Percentiles rank a stretch among this genome's conserved stretches.
Evolutionary conservation across 2,329 filamentous ascomycete genomes (phyloP).

Genomic region (Colletotrichum musae): DNA sequence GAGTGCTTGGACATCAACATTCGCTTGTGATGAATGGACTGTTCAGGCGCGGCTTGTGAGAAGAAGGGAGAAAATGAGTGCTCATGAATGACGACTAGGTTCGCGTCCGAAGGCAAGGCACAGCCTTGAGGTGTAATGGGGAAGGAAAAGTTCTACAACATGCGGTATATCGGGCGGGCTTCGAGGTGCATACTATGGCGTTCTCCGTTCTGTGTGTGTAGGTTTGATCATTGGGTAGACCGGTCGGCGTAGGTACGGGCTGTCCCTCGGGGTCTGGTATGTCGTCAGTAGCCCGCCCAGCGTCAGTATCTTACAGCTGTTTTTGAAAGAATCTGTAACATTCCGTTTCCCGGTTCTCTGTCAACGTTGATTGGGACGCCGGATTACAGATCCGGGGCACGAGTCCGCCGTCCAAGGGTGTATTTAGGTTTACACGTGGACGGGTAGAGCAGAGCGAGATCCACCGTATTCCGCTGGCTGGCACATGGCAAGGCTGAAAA

Average conservation of each 20-base stretch:
- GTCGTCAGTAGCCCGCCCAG: background rate
- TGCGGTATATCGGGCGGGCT: constrained; percentile 16
- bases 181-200: constrained; percentile 29
- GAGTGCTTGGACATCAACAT: constrained; percentile 93
- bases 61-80: background rate
- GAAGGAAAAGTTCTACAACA: background rate
- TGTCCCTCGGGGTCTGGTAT: background rate
- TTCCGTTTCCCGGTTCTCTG: too few relatives aligned
- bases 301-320: background rate
- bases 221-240: background rate
- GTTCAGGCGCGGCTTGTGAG: too few relatives aligned
- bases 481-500: background rate
- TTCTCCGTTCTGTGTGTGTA: constrained; percentile 14
- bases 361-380: too few relatives aligned
- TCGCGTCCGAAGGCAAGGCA: constrained; percentile 1
- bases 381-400: too few relatives aligned
- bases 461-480: background rate
- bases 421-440: too few relatives aligned
- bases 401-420: too few relatives aligned
- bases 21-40: constrained; percentile 67
- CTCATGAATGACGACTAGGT: constrained; percentile 19
- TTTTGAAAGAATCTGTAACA: too few relatives aligned
- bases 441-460: background rate
- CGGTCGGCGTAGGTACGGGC: background rate
- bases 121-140: background rate